These are phyloP conservation scores for Starmerella vitae DNA, from an alignment of 805 yeast species.

Conservation along the genomic window DNA sequence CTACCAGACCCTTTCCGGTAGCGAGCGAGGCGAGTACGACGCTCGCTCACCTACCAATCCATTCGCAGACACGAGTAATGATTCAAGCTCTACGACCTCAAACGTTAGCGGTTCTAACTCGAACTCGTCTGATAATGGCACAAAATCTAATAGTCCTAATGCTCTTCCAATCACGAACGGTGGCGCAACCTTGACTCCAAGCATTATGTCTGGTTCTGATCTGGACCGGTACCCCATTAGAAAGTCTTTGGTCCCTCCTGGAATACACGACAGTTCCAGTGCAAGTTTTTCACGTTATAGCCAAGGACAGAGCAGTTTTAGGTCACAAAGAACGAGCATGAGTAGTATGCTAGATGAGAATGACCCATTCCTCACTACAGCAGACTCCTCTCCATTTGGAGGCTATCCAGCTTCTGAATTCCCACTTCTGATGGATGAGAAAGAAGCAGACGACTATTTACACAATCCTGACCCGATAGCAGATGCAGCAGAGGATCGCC, in stretches of 20 bases:
- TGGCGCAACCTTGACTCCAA: conserved; percentile 11
- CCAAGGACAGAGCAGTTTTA: conserved; percentile 11
- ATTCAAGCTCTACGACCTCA: conserved; percentile 14
- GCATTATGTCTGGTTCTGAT: conserved; percentile 21
- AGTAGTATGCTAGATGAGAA: conserved; percentile 17
- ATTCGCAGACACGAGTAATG: conserved; percentile 21
- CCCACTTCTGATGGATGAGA: conserved; percentile 82
- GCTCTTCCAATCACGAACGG: neutral
- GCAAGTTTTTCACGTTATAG: conserved; percentile 16
- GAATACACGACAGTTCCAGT: conserved; percentile 7
- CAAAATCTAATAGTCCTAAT: conserved; percentile 5
- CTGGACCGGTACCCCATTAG: conserved; percentile 29
- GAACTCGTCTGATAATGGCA: conserved; percentile 7
- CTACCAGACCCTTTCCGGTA: conserved; percentile 16
- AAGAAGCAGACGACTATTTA: conserved; percentile 86
- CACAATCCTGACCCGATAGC: conserved; percentile 94
- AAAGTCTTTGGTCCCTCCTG: conserved; percentile 14
- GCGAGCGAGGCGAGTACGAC: conserved; percentile 12
- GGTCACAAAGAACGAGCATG: conserved; percentile 15
- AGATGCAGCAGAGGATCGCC: conserved; percentile 64
- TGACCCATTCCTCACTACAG: conserved; percentile 24
- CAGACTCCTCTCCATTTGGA: conserved; percentile 63
- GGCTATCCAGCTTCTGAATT: conserved; percentile 91
- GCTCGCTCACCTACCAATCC: conserved; percentile 21
- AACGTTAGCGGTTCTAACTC: conserved; percentile 10